Evolutionary conservation across 768 basidiomycete species (phyloP), one percentile per base, ranked within the genome.

Genomic region (Lactifluus echinatus): DNA sequence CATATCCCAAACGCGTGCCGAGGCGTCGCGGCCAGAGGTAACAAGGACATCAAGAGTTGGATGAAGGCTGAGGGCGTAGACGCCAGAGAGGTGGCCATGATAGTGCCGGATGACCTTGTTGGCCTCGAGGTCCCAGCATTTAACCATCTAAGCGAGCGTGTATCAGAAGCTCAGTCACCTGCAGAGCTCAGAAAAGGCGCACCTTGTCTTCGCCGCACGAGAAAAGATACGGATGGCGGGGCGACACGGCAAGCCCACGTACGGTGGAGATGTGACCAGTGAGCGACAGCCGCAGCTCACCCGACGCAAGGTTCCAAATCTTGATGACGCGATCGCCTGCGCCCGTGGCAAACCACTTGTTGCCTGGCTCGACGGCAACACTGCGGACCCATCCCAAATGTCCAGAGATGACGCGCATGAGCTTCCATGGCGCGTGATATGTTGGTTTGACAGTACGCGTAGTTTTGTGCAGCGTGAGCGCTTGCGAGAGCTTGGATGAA

Each of bases 41-140:
- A 97, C 93, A 39, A 99, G 82, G 2, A 99, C 76, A 66, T 98
- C 96, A 50, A 99, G 82, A 0, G 95, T 98, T 1, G 96, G 96
- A 66, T 98, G 96, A 2, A 99, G 75, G 21, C 87, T 82, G 53
- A 98, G 78, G 0, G 93, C 78, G 66, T 98, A 98, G n/a, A 99
- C 94, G 43, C 96, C 96, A 0, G 94, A 97, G 21, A 96, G 80
- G 70, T 99, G 96, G 2, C 96, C 96, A 68, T 99, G 96, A 68
- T 99, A 98, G 71, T 97, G 93, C 19, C 96, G 82, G 54, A 99
- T 99, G 58, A 98, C 95, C 72, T 98, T 99, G 77, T 99, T 99
- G 26, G 89, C 87, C 70, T 99, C 96, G 49, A 99, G 74, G 66
- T 99, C 96, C 96, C 96, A 98, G 65, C 96, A 98, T 75, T 97